These are phyloP conservation scores for Areca catechu DNA, from an alignment of 176 grass and related monocot genomes.

Conservation along the genomic window DNA sequence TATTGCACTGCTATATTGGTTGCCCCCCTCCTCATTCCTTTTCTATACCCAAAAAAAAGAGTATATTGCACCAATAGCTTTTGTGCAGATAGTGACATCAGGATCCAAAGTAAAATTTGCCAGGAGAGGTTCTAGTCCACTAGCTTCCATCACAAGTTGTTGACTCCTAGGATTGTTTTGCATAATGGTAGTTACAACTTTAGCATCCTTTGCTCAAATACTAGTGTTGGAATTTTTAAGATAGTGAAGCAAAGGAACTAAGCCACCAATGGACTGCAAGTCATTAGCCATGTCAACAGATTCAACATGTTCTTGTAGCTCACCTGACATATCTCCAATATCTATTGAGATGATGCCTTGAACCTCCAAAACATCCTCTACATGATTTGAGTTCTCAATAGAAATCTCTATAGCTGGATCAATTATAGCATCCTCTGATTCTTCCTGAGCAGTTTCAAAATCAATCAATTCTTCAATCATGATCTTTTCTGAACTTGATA, in stretches of 20 bases:
- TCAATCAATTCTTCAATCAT: too few species aligned
- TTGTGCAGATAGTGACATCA: slow-evolving; percentile 69
- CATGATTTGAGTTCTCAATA: too few species aligned
- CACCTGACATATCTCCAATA: slow-evolving; percentile 59
- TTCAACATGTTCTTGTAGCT: slow-evolving; percentile 79
- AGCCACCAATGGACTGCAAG: slow-evolving; percentile 80
- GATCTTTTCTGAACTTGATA: too few species aligned
- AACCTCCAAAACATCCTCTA: too few species aligned
- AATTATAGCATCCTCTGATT: too few species aligned
- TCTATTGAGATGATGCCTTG: too few species aligned
- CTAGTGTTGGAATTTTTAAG: slow-evolving; percentile 64
- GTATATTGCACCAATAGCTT: slow-evolving; percentile 83
- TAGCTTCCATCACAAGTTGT: slow-evolving; percentile 87
- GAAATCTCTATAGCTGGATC: too few species aligned
- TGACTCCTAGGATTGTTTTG: slow-evolving; percentile 93
- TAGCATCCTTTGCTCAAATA: slow-evolving; percentile 77
- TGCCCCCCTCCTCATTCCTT: too few species aligned
- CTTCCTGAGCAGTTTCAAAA: too few species aligned
- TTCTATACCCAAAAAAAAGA: too few species aligned
- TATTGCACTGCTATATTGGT: too few species aligned
- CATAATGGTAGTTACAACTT: slow-evolving; percentile 84
- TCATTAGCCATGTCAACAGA: slow-evolving; percentile 87
- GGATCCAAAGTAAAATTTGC: slow-evolving; percentile 81
- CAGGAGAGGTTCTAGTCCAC: slow-evolving; percentile 80
- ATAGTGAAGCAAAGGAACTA: slow-evolving; percentile 71